Evolutionary conservation across 805 yeast genomes (phyloP).

Genomic region (Lachancea quebecensis): DNA sequence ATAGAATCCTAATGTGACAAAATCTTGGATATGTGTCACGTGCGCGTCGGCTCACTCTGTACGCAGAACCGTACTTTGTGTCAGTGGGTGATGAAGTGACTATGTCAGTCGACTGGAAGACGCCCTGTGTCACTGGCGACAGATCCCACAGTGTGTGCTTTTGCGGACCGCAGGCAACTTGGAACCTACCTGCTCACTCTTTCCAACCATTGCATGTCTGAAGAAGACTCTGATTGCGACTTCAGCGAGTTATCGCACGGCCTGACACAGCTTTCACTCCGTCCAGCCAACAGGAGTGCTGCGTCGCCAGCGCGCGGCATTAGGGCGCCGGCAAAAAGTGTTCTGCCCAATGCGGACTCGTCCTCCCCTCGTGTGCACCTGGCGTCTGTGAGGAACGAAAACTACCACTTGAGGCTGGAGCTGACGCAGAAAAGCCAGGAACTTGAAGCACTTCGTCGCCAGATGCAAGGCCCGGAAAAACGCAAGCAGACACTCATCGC

Average conservation of each 20-base stretch:
- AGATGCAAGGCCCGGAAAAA: background rate
- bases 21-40: too few species aligned
- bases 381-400: slow-evolving; percentile 16
- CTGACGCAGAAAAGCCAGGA: slow-evolving; percentile 20
- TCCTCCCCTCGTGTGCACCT: background rate
- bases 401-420: slow-evolving; percentile 19
- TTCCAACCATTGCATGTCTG: background rate
- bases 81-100: background rate
- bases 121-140: too few species aligned
- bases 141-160: too few species aligned
- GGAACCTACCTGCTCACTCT: too few species aligned
- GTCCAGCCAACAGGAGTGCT: background rate
- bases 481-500: background rate
- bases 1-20: too few species aligned
- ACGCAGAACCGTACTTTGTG: background rate
- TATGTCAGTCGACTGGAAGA: background rate
- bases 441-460: slow-evolving; percentile 1
- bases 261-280: slow-evolving; percentile 2
- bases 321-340: too few species aligned
- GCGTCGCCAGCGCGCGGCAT: too few species aligned
- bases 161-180: too few species aligned
- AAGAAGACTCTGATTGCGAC: slow-evolving; percentile 2
- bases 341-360: background rate
- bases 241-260: background rate
- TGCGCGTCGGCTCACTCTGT: too few species aligned